Evolutionary conservation across 257 asterid genomes (phyloP).

Genomic region (Jacaranda mimosifolia): DNA sequence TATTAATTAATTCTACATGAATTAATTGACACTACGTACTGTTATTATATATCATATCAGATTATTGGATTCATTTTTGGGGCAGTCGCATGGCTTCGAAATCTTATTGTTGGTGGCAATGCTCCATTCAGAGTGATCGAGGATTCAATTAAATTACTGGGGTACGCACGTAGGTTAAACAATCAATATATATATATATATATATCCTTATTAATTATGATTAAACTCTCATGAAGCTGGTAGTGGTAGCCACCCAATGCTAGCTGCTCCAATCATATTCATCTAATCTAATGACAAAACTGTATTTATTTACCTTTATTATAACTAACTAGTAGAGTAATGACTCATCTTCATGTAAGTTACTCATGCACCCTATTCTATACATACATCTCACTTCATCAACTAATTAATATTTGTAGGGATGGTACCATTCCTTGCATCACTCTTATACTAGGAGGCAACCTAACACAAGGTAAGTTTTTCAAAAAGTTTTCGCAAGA

Average conservation of each 20-base stretch:
- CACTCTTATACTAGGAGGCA: constrained; percentile 92
- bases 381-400: not conserved
- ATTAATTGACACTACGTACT: no score
- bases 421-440: constrained; percentile 89
- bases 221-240: not conserved
- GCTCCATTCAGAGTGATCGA: constrained; percentile 81
- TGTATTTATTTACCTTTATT: not conserved
- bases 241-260: not conserved
- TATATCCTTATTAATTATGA: no score
- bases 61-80: constrained; percentile 75
- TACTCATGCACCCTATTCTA: no score
- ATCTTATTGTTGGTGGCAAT: constrained; percentile 69
- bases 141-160: constrained; percentile 69
- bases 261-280: not conserved
- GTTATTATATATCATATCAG: no score
- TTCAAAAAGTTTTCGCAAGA: not conserved
- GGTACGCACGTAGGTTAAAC: constrained; percentile 63
- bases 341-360: not conserved
- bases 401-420: constrained; percentile 45
- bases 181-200: no score
- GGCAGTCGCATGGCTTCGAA: constrained; percentile 64
- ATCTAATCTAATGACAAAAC: not conserved
- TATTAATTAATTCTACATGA: no score
- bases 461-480: constrained; percentile 74
- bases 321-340: no score